Evolutionary conservation across 2,329 filamentous ascomycete species (phyloP), one percentile per base, ranked within the genome.

Genomic region (Botrytis paeoniae): DNA sequence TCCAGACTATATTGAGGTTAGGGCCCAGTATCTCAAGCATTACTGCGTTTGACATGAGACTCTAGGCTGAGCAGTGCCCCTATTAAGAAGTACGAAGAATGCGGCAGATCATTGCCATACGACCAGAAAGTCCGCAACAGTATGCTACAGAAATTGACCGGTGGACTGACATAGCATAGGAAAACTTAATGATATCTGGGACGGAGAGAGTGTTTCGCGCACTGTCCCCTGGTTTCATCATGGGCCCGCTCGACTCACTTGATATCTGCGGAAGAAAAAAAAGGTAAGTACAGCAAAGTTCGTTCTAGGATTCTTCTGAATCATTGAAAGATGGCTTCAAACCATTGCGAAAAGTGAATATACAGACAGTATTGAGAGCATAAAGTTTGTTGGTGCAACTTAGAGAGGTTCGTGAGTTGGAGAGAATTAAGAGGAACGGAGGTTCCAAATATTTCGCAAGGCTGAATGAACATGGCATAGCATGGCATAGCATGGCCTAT

Each of bases 211-310:
- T 51, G 70, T 72, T 72, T 72, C 62, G 51, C 54, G 70, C 70
- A 45, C 29, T 32, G 70, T 69, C 61, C 45, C 39, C 70, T 72
- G 70, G 70, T 72, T 72, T 72, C 70, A 72, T 69, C 62, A 8
- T 69, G 32, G 70, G 35, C 51, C 70, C 70, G 70, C 70, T 43
- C 51, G 39, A n/a, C 59, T 35, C 35, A 39, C 35, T 39, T n/a
- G 12, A 41, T 62, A 18, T 62, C 37, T 25, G 59, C 25, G 25
- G 59, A 48, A 39, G 41, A 32, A 48, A 65, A 35, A 65, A 65
- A 65, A n/a, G 35, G 45, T 41, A 71, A 41, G 25, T 22, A 32
- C 20, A 43, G 43, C 35, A 32, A 48, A n/a, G 29, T n/a, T 48
- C 29, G 20, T 48, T 65, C 12, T 35, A 48, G 62, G 41, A 12